Percentiles rank a stretch among this genome's conserved stretches.
phyloP scores from a whole-genome alignment of 2,329 filamentous ascomycete species.

The Penicillium nordicum region DNA sequence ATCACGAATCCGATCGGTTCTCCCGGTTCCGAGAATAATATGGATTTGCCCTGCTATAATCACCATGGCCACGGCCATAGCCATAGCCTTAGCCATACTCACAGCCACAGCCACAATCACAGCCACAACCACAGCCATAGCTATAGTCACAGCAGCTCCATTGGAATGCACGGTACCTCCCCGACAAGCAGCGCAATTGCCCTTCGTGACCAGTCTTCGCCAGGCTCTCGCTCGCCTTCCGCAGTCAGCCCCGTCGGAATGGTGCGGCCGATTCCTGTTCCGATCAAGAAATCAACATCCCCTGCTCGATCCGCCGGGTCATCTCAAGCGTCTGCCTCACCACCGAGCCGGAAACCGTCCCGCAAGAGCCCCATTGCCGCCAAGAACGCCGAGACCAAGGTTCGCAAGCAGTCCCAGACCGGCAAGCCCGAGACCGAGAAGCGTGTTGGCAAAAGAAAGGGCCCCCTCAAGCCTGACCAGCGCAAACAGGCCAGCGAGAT shows the following conservation, averaged over 20 bases:
- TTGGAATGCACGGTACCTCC: slow-evolving; percentile 25
- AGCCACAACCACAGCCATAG: slow-evolving; percentile 23
- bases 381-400: slow-evolving; percentile 79
- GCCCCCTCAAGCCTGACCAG: slow-evolving; percentile 87
- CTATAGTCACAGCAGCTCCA: slow-evolving; percentile 4
- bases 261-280: slow-evolving; percentile 61
- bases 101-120: slow-evolving; percentile 5
- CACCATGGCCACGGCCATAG: slow-evolving; percentile 24
- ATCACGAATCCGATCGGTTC: slow-evolving; percentile 78
- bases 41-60: slow-evolving; percentile 50
- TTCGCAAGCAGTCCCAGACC: slow-evolving; percentile 68
- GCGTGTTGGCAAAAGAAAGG: slow-evolving; percentile 85
- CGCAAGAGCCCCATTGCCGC: slow-evolving; percentile 71
- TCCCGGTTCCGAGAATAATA: slow-evolving; percentile 72
- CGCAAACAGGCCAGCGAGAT: slow-evolving; percentile 96
- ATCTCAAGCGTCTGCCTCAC: slow-evolving; percentile 59
- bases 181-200: slow-evolving; percentile 29
- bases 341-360: slow-evolving; percentile 62
- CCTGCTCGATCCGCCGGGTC: slow-evolving; percentile 59
- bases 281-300: slow-evolving; percentile 48
- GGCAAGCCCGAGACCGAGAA: slow-evolving; percentile 88
- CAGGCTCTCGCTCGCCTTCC: slow-evolving; percentile 43
- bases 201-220: slow-evolving; percentile 42
- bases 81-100: slow-evolving; percentile 1
- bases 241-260: slow-evolving; percentile 65